A percentile compares a stretch with the other conserved stretches of the same genome.
phyloP scores from a whole-genome alignment of 208 protist genomes.

The Acanthamoeba lenticulata region DNA sequence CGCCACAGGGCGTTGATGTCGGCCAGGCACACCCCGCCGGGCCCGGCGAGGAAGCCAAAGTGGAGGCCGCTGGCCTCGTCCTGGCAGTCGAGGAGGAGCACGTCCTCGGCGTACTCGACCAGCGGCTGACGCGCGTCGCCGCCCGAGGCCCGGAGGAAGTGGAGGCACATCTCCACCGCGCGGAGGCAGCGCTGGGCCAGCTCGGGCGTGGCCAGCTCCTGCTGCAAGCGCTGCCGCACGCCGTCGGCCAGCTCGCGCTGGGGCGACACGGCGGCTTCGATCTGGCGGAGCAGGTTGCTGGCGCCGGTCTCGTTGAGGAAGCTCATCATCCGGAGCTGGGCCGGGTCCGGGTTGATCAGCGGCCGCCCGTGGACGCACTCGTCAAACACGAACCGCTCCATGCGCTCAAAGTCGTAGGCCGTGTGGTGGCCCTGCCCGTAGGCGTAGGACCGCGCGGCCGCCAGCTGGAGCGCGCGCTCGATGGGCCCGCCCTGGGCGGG shows the following conservation, averaged over 20 bases:
- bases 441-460: not conserved
- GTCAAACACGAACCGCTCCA: constrained; percentile 20
- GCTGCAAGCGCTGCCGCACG: not conserved
- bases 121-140: not conserved
- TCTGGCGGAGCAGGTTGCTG: not conserved
- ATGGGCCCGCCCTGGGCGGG: not conserved
- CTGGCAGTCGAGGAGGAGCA: not conserved
- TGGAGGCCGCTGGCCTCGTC: not conserved
- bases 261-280: not conserved
- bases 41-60: not conserved
- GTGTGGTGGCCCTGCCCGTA: not conserved
- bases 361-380: not conserved
- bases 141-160: constrained; percentile 5
- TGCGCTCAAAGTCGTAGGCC: not conserved
- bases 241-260: constrained; percentile 2
- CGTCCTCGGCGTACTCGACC: constrained; percentile 4
- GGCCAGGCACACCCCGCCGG: not conserved
- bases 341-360: not conserved
- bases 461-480: not conserved
- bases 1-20: constrained; percentile 25
- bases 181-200: constrained; percentile 17
- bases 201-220: not conserved
- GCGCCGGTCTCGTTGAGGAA: constrained; percentile 9
- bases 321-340: constrained; percentile 24
- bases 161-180: not conserved